Base-by-base conservation (phyloP, 352 stramenopile species). In the Pythium insidiosum region DNA sequence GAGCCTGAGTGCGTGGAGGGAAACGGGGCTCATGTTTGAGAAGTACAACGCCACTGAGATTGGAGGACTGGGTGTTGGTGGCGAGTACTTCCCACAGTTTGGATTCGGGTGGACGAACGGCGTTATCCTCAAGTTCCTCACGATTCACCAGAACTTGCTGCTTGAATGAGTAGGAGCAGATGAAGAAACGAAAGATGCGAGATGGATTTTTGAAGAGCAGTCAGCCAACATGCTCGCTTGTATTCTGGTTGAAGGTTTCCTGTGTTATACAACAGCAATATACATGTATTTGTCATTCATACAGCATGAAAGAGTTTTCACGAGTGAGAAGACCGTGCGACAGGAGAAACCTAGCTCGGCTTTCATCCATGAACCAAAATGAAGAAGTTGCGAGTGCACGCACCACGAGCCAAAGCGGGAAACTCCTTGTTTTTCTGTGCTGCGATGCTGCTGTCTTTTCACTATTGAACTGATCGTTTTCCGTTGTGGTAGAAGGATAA, bases 101-200 rank as follows among this genome's bases (percentile, higher is more conserved):
- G 84, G 84, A 50, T 95, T 95, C 50, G 81, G 78, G 44, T 94
- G 81, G 81, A 83, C 72, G 18, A 89, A 90, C 50, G 84, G 82
- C 43, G 80, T 94, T 50, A 84, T 89, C 39, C 69, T 94, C 43
- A 88, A 90, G 61, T 78, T 94, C 43, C 61, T 95, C 24, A 86
- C 74, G 51, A 73, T 70, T 39, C 67, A 87, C 65, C 77, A 88
- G 53, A 61, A 80, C 52, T 63, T 90, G 50, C 62, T 90, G 37
- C 38, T 46, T 58, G 29, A 54, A 6, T 35, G 28, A 25, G 34
- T 26, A 31, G 38, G 22, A 41, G 18, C 0, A 9, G 19, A 33
- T 15, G 31, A 16, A 31, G 10, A 41, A 34, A 15, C 15, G 28
- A 34, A 15, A 34, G 28, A 34, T n/a, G n/a, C n/a, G n/a, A n/a